A percentile compares a stretch with the other conserved stretches of the same genome.
These are phyloP conservation scores for Closterium sp. DNA, from an alignment of 139 green algal genomes.

Conservation along the genomic window DNA sequence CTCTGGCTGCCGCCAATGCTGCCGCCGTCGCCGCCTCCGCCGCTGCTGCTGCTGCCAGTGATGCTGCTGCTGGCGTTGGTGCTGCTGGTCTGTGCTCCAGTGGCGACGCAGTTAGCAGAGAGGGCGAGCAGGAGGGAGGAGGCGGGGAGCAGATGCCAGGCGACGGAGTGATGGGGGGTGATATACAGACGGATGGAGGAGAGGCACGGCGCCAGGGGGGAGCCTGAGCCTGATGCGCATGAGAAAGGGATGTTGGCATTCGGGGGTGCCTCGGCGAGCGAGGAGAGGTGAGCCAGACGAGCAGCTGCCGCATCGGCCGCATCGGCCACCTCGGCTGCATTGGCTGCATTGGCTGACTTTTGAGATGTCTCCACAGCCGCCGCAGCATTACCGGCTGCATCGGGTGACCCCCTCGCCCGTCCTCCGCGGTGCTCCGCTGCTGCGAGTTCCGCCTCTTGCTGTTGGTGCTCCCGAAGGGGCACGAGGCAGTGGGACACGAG, in stretches of 20 bases:
- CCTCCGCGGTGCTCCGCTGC: too few species aligned
- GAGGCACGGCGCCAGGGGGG: background rate
- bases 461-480: too few species aligned
- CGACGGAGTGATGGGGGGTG: background rate
- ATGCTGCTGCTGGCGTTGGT: background rate
- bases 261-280: background rate
- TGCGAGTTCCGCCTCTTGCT: too few species aligned
- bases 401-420: too few species aligned
- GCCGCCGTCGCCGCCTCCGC: too few species aligned
- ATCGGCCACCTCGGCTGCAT: too few species aligned
- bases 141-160: background rate
- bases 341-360: too few species aligned
- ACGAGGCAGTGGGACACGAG: background rate
- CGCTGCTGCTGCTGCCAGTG: too few species aligned
- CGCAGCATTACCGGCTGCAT: too few species aligned
- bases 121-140: background rate
- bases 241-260: background rate
- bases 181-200: background rate
- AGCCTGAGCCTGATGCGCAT: background rate
- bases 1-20: background rate
- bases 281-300: background rate
- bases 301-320: too few species aligned
- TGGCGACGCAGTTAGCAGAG: background rate
- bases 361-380: too few species aligned
- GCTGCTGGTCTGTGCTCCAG: too few species aligned